These are phyloP conservation scores for Lachnellula cervina DNA, from an alignment of 2,329 filamentous ascomycete genomes.

Conservation along the genomic window DNA sequence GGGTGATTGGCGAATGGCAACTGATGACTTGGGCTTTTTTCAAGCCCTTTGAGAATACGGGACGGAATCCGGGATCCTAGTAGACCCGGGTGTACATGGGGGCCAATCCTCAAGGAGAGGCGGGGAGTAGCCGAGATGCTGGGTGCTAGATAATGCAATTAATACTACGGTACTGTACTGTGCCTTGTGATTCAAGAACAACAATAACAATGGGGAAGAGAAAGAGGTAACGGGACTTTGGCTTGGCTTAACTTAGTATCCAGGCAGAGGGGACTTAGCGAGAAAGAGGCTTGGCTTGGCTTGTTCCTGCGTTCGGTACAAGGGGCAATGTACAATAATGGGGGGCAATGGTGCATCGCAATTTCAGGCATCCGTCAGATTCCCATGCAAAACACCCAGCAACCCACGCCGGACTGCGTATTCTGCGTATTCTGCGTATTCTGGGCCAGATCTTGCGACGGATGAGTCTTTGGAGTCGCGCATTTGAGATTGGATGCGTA, in stretches of 20 bases:
- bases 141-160: too few relatives aligned
- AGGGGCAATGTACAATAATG: not conserved
- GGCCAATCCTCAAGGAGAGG: conserved; percentile 10
- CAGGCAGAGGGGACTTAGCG: not conserved
- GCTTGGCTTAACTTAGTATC: not conserved
- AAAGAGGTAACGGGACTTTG: not conserved
- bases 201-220: not conserved
- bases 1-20: conserved; percentile 15
- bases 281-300: not conserved
- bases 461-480: conserved; percentile 4
- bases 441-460: not conserved
- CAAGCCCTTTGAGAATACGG: conserved; percentile 17
- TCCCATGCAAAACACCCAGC: not conserved
- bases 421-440: not conserved
- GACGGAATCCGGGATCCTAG: conserved; percentile 19
- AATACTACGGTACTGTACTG: too few relatives aligned
- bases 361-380: conserved; percentile 10
- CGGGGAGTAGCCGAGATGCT: not conserved
- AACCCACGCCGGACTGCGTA: not conserved
- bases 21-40: conserved; percentile 15
- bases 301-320: conserved; percentile 1
- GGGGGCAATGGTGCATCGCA: conserved; percentile 3
- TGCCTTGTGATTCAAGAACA: not conserved
- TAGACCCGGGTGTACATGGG: not conserved
- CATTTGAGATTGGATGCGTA: not conserved